A percentile compares a stretch with the other conserved stretches of the same genome.
Conservation (phyloP, 768 basidiomycete genomes). For the Zangia roseola region DNA sequence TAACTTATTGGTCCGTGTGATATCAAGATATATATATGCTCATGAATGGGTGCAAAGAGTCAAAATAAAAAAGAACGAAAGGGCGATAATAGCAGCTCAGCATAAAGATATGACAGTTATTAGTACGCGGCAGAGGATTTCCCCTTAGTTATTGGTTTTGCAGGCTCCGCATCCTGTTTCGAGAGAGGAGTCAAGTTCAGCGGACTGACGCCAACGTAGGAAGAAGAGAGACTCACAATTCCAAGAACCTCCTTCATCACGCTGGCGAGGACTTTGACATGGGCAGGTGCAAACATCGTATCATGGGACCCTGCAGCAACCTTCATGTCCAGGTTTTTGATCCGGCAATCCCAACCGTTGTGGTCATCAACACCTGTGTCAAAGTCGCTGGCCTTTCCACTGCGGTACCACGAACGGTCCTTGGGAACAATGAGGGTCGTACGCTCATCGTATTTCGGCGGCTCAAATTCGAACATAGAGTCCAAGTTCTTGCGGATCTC, state of each 20-base stretch:
- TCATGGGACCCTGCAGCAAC: conserved; percentile 28
- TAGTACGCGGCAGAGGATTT: conserved; percentile 1
- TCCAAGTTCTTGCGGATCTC: conserved; percentile 34
- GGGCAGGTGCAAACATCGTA: conserved; percentile 33
- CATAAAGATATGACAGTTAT: not conserved
- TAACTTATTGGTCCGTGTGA: not conserved
- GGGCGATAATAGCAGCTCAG: not conserved
- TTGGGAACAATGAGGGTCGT: conserved; percentile 30
- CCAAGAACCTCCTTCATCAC: conserved; percentile 22
- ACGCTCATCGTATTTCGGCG: conserved; percentile 23
- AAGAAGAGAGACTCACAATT: conserved; percentile 5
- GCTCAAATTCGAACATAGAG: conserved; percentile 33
- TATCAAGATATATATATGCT: not conserved
- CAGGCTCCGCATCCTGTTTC: not conserved
- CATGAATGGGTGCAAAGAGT: not conserved
- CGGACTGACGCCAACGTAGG: not conserved
- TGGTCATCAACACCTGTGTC: conserved; percentile 32
- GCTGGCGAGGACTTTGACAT: conserved; percentile 29
- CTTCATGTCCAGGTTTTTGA: conserved; percentile 29
- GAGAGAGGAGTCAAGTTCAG: not conserved
- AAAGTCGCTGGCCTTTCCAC: conserved; percentile 27
- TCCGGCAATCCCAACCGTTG: conserved; percentile 30
- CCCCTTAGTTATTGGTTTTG: not conserved
- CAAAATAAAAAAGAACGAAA: not conserved
- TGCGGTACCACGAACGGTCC: conserved; percentile 33